Conservation (phyloP, 2,329 filamentous ascomycete genomes). For the Achaetomium macrosporum region DNA sequence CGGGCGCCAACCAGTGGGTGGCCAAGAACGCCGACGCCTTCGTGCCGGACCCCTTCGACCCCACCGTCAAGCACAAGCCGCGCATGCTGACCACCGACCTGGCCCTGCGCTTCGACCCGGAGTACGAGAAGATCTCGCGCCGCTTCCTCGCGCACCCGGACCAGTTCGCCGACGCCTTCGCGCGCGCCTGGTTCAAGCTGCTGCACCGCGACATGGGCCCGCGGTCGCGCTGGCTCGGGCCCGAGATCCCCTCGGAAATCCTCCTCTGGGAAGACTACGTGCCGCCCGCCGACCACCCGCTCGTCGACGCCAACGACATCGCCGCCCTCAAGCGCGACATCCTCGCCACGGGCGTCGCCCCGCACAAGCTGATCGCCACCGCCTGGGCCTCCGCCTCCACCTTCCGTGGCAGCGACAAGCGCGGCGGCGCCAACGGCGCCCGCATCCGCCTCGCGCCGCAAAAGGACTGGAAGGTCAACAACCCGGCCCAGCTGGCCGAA, state of each 20-base stretch:
- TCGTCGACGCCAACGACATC: slow-evolving; percentile 59
- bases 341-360: slow-evolving; percentile 54
- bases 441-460: slow-evolving; percentile 70
- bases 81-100: slow-evolving; percentile 73
- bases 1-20: slow-evolving; percentile 70
- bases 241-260: slow-evolving; percentile 64
- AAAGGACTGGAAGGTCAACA: slow-evolving; percentile 69
- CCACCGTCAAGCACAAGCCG: slow-evolving; percentile 66
- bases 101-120: slow-evolving; percentile 63
- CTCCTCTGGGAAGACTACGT: slow-evolving; percentile 73
- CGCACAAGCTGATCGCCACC: slow-evolving; percentile 56
- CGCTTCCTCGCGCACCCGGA: slow-evolving; percentile 64
- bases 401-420: slow-evolving; percentile 73
- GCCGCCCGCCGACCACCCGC: slow-evolving; percentile 50
- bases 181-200: slow-evolving; percentile 77
- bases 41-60: slow-evolving; percentile 66
- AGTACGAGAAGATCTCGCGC: slow-evolving; percentile 69
- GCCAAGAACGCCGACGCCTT: slow-evolving; percentile 61
- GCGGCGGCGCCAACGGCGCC: slow-evolving; percentile 73
- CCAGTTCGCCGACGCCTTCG: slow-evolving; percentile 63
- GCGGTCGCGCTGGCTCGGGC: slow-evolving; percentile 63
- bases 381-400: slow-evolving; percentile 67
- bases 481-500: slow-evolving; percentile 58
- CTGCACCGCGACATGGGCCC: slow-evolving; percentile 76
- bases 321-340: slow-evolving; percentile 63